Evolutionary conservation across 1,284 basidiomycete genomes (phyloP).

Genomic region (Boletus sp.): DNA sequence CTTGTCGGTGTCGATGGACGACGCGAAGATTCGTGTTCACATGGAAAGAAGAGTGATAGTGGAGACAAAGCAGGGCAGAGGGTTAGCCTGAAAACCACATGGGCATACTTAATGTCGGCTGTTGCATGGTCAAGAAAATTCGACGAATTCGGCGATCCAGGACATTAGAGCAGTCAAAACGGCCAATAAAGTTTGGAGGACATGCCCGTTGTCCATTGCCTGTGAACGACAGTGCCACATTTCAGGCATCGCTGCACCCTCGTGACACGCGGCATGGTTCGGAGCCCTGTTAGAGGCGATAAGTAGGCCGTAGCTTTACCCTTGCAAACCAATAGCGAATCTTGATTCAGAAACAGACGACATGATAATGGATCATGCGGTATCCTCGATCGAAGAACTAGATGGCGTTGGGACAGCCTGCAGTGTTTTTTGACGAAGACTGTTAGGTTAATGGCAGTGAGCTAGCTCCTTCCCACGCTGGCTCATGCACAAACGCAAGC

Average conservation of each 20-base stretch:
- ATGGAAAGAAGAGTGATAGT: neutral
- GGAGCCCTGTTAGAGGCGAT: neutral
- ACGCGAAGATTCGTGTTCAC: conserved; percentile 2
- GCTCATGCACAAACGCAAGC: conserved; percentile 28
- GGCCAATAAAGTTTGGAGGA: neutral
- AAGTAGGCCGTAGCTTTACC: neutral
- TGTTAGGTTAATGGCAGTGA: neutral
- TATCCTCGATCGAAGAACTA: too few relatives aligned
- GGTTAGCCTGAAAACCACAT: neutral
- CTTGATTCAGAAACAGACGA: neutral
- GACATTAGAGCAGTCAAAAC: neutral
- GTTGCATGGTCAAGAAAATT: neutral
- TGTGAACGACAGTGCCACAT: neutral
- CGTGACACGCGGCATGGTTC: too few relatives aligned
- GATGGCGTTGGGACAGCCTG: neutral
- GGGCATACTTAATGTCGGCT: neutral
- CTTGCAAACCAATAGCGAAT: neutral
- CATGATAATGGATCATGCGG: neutral
- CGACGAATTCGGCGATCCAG: neutral
- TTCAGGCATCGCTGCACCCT: neutral
- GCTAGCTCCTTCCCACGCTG: conserved; percentile 2
- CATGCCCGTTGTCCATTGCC: neutral
- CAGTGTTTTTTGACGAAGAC: neutral
- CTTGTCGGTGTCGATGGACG: neutral
- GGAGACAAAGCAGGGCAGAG: neutral